A percentile compares a stretch with the other conserved stretches of the same genome.
These are phyloP conservation scores for Plasmodium knowlesi DNA, from an alignment of 169 alveolate species.

Conservation along the genomic window DNA sequence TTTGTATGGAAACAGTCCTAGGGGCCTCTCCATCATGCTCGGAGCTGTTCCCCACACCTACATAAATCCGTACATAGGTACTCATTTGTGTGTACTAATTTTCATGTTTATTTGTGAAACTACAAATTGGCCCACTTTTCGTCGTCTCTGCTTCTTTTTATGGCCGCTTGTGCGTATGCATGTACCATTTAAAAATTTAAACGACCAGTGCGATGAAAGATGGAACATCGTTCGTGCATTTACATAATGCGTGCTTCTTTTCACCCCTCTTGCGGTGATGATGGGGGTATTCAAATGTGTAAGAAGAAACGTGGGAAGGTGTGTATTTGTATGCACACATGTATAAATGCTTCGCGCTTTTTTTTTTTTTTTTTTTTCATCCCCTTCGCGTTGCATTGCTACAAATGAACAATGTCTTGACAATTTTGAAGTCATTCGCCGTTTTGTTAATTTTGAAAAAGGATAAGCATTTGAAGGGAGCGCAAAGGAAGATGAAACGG, in stretches of 20 bases:
- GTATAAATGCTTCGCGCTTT: background rate
- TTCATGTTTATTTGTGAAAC: background rate
- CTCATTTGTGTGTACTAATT: background rate
- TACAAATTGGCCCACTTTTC: background rate
- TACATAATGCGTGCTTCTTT: background rate
- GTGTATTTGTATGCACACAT: background rate
- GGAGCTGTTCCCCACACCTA: background rate
- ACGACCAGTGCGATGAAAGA: background rate
- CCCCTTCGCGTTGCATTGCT: background rate
- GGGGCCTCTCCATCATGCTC: background rate
- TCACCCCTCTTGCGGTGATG: background rate
- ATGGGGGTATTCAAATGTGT: background rate
- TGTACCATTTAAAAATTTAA: background rate
- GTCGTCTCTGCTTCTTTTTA: background rate
- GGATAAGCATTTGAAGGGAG: background rate
- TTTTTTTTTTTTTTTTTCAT: background rate
- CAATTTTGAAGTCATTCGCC: constrained; percentile 2
- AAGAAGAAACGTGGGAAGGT: background rate
- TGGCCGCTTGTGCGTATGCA: background rate
- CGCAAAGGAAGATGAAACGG: background rate
- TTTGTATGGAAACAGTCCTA: background rate
- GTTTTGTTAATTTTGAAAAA: constrained; percentile 10
- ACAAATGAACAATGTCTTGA: constrained; percentile 1
- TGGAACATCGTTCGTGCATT: background rate
- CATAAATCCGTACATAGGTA: background rate